Base-by-base conservation (phyloP, 108 stramenopile species). In the Ochromonas danica region DNA sequence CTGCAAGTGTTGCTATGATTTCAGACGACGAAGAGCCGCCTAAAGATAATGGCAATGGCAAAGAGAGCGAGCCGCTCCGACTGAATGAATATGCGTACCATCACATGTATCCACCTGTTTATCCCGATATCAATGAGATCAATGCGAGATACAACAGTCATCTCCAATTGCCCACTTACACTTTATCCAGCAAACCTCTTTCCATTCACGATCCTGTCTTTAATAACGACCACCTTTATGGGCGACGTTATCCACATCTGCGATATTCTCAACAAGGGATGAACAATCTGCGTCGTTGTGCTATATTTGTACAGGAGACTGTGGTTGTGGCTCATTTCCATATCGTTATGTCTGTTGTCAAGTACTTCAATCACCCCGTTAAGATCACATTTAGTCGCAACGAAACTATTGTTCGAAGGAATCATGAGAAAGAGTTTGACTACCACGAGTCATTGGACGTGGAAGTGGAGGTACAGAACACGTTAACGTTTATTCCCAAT, bases 261-360 rank as follows among this genome's bases (percentile, higher is more conserved):
- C 72, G 51, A 3, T 75, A 75, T 33, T 14, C 27, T 36, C 72
- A 75, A 60, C 43, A 75, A 45, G 72, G 72, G 3, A 25, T 75
- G 3, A 33, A 10, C 31, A 75, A 75, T 25, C 10, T 75, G 40
- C 43, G 72, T 30, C 14, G 72, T 10, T 75, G 72, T 41, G 25
- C 10, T 27, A 33, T 75, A 3, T 17, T 35, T 31, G 27, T 75
- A 27, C 6, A 75, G 10, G 72, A 75, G 6, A 30, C 45, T 41
- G 51, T 75, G 6, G 72, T 33, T 28, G 72, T 36, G 10, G 40
- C 38, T 33, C 3, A 75, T 25, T 28, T 75, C 17, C 25, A 6
- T 6, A 33, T 33, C 10, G 22, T 75, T 6, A 6, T 75, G 40
- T 3, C 17, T 33, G 6, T 75, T 41, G 51, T 75, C 31, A 6